phyloP scores from a whole-genome alignment of 169 alveolate species.

The Plasmodium ovale region DNA sequence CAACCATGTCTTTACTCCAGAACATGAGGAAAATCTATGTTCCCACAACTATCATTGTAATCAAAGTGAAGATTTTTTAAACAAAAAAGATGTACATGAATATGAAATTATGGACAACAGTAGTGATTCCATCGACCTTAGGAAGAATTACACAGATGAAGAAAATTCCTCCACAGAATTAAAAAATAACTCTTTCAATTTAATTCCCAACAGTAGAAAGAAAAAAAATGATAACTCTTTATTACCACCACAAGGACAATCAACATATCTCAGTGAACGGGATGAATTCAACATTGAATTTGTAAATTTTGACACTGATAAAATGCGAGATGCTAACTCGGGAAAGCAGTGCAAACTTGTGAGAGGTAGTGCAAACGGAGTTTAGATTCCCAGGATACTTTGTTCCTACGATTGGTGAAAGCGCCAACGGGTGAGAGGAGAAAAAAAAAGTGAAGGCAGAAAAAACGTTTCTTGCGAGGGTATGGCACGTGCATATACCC shows the following conservation, averaged over 20 bases:
- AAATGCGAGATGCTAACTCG: too few relatives aligned
- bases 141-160: background rate
- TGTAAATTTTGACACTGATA: too few relatives aligned
- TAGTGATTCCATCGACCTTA: background rate
- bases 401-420: background rate
- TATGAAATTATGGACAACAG: background rate
- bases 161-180: background rate
- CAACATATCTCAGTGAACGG: background rate
- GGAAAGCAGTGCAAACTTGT: conserved; percentile 22
- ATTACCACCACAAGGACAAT: background rate
- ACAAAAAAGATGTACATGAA: background rate
- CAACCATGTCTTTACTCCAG: background rate
- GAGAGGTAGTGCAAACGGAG: conserved; percentile 7
- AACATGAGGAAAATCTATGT: background rate
- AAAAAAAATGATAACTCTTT: too few relatives aligned
- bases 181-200: background rate
- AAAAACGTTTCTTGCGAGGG: background rate
- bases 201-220: background rate
- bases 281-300: background rate
- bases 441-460: background rate
- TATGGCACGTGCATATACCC: too few relatives aligned
- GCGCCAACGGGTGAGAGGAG: background rate
- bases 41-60: background rate
- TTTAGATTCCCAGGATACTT: background rate
- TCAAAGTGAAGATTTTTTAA: background rate